Conservation (phyloP, 352 stramenopile genomes). For the Phytophthora uliginosa region DNA sequence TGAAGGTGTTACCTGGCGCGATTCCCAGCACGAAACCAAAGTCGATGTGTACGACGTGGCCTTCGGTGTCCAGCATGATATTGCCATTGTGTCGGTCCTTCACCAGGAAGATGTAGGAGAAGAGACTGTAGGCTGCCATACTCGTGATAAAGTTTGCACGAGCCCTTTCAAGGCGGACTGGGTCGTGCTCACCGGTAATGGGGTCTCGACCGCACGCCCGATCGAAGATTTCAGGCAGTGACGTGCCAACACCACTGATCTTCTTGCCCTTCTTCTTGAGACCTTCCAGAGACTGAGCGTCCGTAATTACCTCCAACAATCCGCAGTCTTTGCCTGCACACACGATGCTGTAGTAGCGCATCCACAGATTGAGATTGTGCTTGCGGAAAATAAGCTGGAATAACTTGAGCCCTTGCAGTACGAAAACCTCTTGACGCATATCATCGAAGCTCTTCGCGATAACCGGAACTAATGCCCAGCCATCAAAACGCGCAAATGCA, state of each 20-base stretch:
- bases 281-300: slow-evolving; percentile 96
- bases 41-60: slow-evolving; percentile 98
- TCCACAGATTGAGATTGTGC: slow-evolving; percentile 90
- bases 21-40: slow-evolving; percentile 99
- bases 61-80: slow-evolving; percentile 97
- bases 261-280: slow-evolving; percentile 93
- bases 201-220: slow-evolving; percentile 56
- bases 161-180: slow-evolving; percentile 67
- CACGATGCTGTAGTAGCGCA: slow-evolving; percentile 97
- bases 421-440: slow-evolving; percentile 97
- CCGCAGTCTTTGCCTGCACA: slow-evolving; percentile 93
- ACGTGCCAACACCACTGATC: slow-evolving; percentile 32
- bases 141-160: slow-evolving; percentile 96
- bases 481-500: slow-evolving; percentile 63
- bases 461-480: slow-evolving; percentile 91
- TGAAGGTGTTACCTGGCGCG: slow-evolving; percentile 97
- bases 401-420: slow-evolving; percentile 95
- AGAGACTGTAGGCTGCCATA: slow-evolving; percentile 97
- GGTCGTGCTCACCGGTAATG: slow-evolving; percentile 48
- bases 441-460: slow-evolving; percentile 99
- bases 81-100: slow-evolving; percentile 99
- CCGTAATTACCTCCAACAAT: slow-evolving; percentile 96
- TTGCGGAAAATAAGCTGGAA: slow-evolving; percentile 96
- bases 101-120: slow-evolving; percentile 97
- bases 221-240: slow-evolving; percentile 63